These are phyloP conservation scores for Neoboletus brunneissimus DNA, from an alignment of 768 basidiomycete species.

Conservation along the genomic window DNA sequence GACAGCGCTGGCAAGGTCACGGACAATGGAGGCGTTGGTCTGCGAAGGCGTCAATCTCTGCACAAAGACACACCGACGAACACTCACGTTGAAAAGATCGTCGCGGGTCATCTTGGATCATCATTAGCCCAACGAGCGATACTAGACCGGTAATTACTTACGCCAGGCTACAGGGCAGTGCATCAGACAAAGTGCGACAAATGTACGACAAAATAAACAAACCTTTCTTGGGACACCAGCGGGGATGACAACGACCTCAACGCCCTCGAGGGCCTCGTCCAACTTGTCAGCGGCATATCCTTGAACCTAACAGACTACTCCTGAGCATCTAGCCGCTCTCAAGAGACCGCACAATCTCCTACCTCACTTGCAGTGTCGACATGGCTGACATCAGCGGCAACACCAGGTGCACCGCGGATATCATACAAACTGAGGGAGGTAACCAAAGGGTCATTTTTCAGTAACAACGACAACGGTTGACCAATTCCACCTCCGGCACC, in stretches of 20 bases:
- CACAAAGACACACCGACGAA: not conserved
- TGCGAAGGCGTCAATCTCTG: conserved; percentile 28
- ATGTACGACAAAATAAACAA: conserved; percentile 15
- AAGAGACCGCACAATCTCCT: conserved; percentile 21
- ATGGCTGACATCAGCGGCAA: conserved; percentile 96
- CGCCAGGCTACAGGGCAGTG: conserved; percentile 62
- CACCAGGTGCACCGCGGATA: conserved; percentile 51
- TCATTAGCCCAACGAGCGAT: conserved; percentile 25
- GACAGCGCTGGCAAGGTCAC: conserved; percentile 88
- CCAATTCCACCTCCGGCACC: conserved; percentile 99
- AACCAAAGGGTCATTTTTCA: conserved; percentile 91
- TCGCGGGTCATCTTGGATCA: conserved; percentile 85
- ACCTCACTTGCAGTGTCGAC: conserved; percentile 89
- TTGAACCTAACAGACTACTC: conserved; percentile 51
- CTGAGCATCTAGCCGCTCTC: not conserved
- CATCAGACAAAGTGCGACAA: conserved; percentile 22
- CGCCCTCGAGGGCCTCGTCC: conserved; percentile 85
- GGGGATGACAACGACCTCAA: conserved; percentile 93
- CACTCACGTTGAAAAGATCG: conserved; percentile 88
- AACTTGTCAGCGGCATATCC: conserved; percentile 86
- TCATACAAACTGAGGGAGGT: conserved; percentile 66
- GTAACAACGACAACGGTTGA: conserved; percentile 84
- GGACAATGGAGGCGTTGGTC: conserved; percentile 98
- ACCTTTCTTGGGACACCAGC: conserved; percentile 99
- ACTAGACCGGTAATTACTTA: conserved; percentile 43